Percentiles rank a stretch among this genome's conserved stretches.
These are phyloP conservation scores for Gorgonomyces haynaldii DNA, from an alignment of 192 early-diverging fungal genomes.

Conservation along the genomic window DNA sequence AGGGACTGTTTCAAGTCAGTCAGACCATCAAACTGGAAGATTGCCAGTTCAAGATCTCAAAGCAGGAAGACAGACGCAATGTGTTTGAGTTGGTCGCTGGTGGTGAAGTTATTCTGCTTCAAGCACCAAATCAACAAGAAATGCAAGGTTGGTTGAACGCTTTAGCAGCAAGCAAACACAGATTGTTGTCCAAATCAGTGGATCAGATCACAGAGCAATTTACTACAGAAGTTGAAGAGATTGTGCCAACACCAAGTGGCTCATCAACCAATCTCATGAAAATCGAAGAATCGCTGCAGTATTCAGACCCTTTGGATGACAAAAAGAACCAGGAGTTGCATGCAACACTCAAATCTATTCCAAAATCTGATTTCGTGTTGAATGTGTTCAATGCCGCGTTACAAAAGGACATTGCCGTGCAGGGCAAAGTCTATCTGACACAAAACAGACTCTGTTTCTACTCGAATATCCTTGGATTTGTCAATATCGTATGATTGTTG, in stretches of 20 bases:
- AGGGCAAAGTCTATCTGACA: slow-evolving; percentile 43
- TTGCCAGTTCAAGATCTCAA: too few species aligned
- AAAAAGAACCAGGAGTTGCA: slow-evolving; percentile 29
- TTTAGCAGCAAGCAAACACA: too few species aligned
- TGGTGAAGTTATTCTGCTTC: neutral
- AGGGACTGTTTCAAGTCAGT: too few species aligned
- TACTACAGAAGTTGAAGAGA: too few species aligned
- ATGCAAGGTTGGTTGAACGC: neutral
- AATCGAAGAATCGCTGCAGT: too few species aligned
- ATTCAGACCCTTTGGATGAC: slow-evolving; percentile 16
- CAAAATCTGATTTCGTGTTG: slow-evolving; percentile 24
- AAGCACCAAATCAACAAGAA: neutral
- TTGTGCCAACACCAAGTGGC: too few species aligned
- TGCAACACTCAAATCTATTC: slow-evolving; percentile 27
- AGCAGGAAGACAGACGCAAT: neutral
- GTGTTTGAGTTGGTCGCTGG: neutral
- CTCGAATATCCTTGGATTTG: slow-evolving; percentile 47
- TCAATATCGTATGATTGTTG: slow-evolving; percentile 46
- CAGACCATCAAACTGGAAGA: too few species aligned
- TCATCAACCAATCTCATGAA: too few species aligned
- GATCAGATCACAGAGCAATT: too few species aligned
- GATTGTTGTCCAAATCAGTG: too few species aligned
- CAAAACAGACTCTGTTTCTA: slow-evolving; percentile 54
- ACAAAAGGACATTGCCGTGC: slow-evolving; percentile 31
- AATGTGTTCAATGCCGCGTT: slow-evolving; percentile 22